These are phyloP conservation scores for Penicillium goetzii DNA, from an alignment of 495 filamentous ascomycete genomes.

Conservation along the genomic window DNA sequence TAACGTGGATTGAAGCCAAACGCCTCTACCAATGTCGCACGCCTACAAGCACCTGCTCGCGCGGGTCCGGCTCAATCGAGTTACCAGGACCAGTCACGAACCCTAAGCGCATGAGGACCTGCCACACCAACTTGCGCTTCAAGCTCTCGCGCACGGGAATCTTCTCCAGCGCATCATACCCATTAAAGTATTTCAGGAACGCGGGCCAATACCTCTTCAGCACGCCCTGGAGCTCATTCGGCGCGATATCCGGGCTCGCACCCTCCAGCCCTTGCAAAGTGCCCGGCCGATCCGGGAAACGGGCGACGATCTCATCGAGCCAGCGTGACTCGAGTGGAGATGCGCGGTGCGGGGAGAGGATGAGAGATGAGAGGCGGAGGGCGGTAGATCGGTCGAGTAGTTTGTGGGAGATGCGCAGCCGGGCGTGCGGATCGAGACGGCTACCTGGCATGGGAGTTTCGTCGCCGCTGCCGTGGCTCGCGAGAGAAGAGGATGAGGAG, in stretches of 20 bases:
- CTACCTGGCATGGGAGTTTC: constrained; percentile 39
- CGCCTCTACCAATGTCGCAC: constrained; percentile 49
- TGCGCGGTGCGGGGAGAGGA: constrained; percentile 58
- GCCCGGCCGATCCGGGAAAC: constrained; percentile 51
- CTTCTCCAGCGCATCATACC: constrained; percentile 82
- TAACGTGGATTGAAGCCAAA: not conserved
- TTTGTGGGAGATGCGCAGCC: constrained; percentile 41
- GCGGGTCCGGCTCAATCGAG: constrained; percentile 37
- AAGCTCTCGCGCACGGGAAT: constrained; percentile 79
- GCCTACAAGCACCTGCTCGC: constrained; percentile 47
- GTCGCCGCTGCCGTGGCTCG: constrained; percentile 46
- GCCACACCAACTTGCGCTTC: constrained; percentile 81
- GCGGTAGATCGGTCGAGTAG: constrained; percentile 44
- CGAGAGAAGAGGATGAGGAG: constrained; percentile 49
- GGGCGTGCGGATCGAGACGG: constrained; percentile 33
- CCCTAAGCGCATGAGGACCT: constrained; percentile 54
- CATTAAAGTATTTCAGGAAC: constrained; percentile 83
- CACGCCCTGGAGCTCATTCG: constrained; percentile 53
- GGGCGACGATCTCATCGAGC: constrained; percentile 68
- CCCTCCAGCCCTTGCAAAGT: constrained; percentile 5
- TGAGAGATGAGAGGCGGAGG: constrained; percentile 48
- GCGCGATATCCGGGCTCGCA: constrained; percentile 29
- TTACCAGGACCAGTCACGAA: constrained; percentile 38
- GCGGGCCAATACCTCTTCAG: constrained; percentile 56
- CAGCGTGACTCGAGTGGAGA: constrained; percentile 69